phyloP scores from a whole-genome alignment of 2,329 filamentous ascomycete genomes.

The Mariannaea sp. region DNA sequence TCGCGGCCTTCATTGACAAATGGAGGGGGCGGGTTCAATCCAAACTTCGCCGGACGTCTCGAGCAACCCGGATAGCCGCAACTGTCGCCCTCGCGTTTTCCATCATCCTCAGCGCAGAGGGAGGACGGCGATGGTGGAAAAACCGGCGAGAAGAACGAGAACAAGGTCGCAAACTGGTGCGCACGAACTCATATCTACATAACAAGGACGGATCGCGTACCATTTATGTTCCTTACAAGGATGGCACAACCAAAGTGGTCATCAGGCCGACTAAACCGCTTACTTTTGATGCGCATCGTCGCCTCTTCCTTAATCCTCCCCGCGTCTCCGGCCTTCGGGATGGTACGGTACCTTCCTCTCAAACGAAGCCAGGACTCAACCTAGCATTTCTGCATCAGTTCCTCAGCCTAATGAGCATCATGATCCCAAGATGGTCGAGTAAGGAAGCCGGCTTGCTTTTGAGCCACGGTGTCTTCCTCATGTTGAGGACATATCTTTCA shows the following conservation, averaged over 20 bases:
- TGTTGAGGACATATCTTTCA: slow-evolving; percentile 92
- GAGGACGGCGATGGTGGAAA: slow-evolving; percentile 78
- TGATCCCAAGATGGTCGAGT: slow-evolving; percentile 93
- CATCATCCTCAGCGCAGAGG: slow-evolving; percentile 79
- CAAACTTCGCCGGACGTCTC: slow-evolving; percentile 67
- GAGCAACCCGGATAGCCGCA: slow-evolving; percentile 73
- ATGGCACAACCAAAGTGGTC: slow-evolving; percentile 85
- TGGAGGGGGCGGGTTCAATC: slow-evolving; percentile 59
- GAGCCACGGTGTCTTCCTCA: slow-evolving; percentile 86
- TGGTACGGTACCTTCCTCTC: slow-evolving; percentile 78
- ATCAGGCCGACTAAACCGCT: slow-evolving; percentile 89
- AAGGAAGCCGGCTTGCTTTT: slow-evolving; percentile 92
- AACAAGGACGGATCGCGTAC: slow-evolving; percentile 95
- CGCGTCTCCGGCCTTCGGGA: slow-evolving; percentile 78
- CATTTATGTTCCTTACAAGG: slow-evolving; percentile 92
- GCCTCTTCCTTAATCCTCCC: slow-evolving; percentile 90
- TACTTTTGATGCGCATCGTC: slow-evolving; percentile 94
- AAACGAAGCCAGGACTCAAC: slow-evolving; percentile 93
- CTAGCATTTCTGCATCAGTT: slow-evolving; percentile 97
- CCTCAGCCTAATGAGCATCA: slow-evolving; percentile 92
- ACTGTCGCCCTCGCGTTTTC: slow-evolving; percentile 76
- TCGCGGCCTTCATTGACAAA: slow-evolving; percentile 66
- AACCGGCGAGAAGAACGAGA: slow-evolving; percentile 76
- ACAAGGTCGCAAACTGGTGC: slow-evolving; percentile 78
- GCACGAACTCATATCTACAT: slow-evolving; percentile 89